Evolutionary conservation across 2,329 filamentous ascomycete genomes (phyloP), one percentile per base, ranked within the genome.

Genomic region (Proliferodiscus dingleyae): DNA sequence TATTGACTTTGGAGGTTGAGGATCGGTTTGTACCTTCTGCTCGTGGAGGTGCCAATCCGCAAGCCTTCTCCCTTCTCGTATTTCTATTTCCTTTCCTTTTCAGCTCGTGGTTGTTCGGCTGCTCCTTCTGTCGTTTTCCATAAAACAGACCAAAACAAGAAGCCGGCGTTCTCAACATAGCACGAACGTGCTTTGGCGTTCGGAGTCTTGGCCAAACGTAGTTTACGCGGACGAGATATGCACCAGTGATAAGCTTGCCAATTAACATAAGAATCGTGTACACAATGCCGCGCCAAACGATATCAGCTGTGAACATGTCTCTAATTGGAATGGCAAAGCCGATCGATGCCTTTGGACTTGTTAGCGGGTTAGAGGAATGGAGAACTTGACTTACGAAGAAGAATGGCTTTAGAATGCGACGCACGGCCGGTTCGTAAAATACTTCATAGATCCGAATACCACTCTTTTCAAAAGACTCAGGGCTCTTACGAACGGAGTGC

Each of bases 251-350:
- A 0, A 71, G 45, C 55, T 86, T 86, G 4, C 68, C 73, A 2
- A 85, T 41, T 0, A 72, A 59, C 87, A 91, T 91, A 2, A 91
- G 66, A 0, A 83, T 51, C 0, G 81, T 72, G 55, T 89, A 91
- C 1, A 89, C 72, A 0, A 89, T 49, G 0, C 86, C 86, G 5
- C 79, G 76, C 86, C 85, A 91, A 3, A 89, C 65, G 0, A 85
- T 71, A 0, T 65, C 56, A 0, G 77, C 76, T 0, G 63, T 61
- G 55, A 89, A 90, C 71, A 91, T 79, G 5, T 76, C 66, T 0
- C 74, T 77, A 26, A 90, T 83, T 0, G 86, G 86, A 2, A 91
- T 84, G 0, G 85, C 82, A 59, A 90, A 90, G 0, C 86, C 86
- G 29, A 91, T 83, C 0, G 74, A 78, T 1, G 74, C 69, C 70